Percentiles rank a stretch among this genome's conserved stretches.
phyloP scores from a whole-genome alignment of 2,329 filamentous ascomycete species.

The Aspergillus quadrilineatus region DNA sequence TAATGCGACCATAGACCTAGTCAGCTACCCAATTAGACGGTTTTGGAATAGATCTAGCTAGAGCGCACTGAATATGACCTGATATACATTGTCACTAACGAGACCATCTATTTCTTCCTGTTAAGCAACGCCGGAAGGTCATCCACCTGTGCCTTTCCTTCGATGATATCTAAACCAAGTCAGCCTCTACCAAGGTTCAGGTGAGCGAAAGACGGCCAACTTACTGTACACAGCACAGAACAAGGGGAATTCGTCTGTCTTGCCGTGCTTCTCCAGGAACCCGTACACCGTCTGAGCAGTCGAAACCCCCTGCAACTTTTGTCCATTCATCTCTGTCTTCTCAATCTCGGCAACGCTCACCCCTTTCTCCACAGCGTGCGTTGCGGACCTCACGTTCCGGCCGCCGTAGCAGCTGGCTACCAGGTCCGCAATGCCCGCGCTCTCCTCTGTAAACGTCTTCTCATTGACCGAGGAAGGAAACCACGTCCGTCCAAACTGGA shows the following conservation, averaged over 20 bases:
- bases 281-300: conserved; percentile 16
- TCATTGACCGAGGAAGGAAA: conserved; percentile 20
- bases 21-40: not conserved
- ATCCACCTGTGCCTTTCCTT: conserved; percentile 1
- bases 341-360: conserved; percentile 20
- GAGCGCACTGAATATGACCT: not conserved
- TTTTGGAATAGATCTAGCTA: not conserved
- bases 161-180: not conserved
- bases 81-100: not conserved
- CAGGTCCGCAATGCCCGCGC: conserved; percentile 26
- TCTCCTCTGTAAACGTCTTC: conserved; percentile 22
- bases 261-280: conserved; percentile 16
- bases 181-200: not conserved
- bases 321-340: conserved; percentile 19
- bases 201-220: not conserved
- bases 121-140: not conserved
- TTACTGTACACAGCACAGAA: conserved; percentile 15
- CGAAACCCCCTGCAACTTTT: conserved; percentile 20
- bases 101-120: not conserved
- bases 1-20: not conserved
- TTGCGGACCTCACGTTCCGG: conserved; percentile 20
- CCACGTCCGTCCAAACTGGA: conserved; percentile 67
- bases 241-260: conserved; percentile 16
- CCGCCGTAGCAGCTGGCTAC: conserved; percentile 18
- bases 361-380: conserved; percentile 19